A percentile compares a stretch with the other conserved stretches of the same genome.
phyloP scores from a whole-genome alignment of 371 early-diverging fungal species.

The Mucor piriformis region DNA sequence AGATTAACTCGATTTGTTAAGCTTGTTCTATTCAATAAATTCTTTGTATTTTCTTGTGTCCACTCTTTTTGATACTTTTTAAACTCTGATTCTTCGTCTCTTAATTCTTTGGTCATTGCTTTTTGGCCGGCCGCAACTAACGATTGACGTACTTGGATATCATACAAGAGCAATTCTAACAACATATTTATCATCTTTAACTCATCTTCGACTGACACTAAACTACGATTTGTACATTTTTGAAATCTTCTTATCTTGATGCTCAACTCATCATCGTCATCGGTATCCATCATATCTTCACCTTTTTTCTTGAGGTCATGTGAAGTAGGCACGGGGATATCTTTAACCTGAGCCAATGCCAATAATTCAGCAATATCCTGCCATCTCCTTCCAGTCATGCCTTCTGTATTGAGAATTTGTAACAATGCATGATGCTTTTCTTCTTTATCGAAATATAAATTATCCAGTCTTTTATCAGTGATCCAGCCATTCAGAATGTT shows the following conservation, averaged over 20 bases:
- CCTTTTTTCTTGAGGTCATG: background rate
- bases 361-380: slow-evolving; percentile 32
- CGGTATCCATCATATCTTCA: slow-evolving; percentile 3
- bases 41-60: slow-evolving; percentile 17
- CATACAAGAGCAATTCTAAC: slow-evolving; percentile 28
- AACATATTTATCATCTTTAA: slow-evolving; percentile 24
- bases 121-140: slow-evolving; percentile 3
- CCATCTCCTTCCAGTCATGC: slow-evolving; percentile 37
- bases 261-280: slow-evolving; percentile 4
- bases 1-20: slow-evolving; percentile 20
- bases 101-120: slow-evolving; percentile 14
- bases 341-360: slow-evolving; percentile 14
- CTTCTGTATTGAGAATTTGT: slow-evolving; percentile 22
- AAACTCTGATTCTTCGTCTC: slow-evolving; percentile 19
- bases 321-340: slow-evolving; percentile 27
- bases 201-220: slow-evolving; percentile 18
- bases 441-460: slow-evolving; percentile 7
- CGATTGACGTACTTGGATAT: slow-evolving; percentile 17
- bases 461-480: slow-evolving; percentile 15
- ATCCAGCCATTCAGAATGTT: slow-evolving; percentile 25
- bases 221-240: slow-evolving; percentile 9
- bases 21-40: slow-evolving; percentile 14
- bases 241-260: slow-evolving; percentile 8
- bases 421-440: slow-evolving; percentile 18
- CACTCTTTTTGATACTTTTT: slow-evolving; percentile 20